phyloP scores from a whole-genome alignment of 73 alveolate genomes.

The Paramecium caudatum region DNA sequence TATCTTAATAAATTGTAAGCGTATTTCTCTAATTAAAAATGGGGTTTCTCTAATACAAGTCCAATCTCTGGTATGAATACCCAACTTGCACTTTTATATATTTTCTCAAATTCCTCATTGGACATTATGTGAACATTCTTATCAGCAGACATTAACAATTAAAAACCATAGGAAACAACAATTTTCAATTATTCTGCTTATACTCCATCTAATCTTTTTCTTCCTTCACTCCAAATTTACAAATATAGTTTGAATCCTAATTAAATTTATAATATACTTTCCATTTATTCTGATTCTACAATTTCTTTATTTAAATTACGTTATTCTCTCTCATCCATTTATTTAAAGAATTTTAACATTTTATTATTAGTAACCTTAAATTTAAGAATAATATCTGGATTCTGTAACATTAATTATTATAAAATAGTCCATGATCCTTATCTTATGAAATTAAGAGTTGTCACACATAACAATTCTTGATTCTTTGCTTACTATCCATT shows the following conservation, averaged over 20 bases:
- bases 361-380: not conserved
- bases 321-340: not conserved
- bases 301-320: not conserved
- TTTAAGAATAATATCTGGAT: slow-evolving; percentile 12
- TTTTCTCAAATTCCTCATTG: not conserved
- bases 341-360: not conserved
- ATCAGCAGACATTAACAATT: not conserved
- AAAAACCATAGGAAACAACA: not conserved
- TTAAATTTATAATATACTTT: not conserved
- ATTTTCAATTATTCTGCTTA: not conserved
- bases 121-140: not conserved
- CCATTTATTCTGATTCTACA: not conserved
- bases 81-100: slow-evolving; percentile 11
- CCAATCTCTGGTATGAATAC: not conserved
- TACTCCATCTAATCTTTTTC: not conserved
- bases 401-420: not conserved
- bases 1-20: not conserved
- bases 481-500: not conserved
- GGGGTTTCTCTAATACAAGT: not conserved
- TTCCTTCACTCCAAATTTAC: not conserved
- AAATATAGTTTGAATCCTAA: not conserved
- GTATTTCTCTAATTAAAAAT: not conserved
- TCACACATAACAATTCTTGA: not conserved
- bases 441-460: slow-evolving; percentile 2
- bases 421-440: slow-evolving; percentile 22